phyloP scores from a whole-genome alignment of 1,139 yeast species.

The Pichia sp. region DNA sequence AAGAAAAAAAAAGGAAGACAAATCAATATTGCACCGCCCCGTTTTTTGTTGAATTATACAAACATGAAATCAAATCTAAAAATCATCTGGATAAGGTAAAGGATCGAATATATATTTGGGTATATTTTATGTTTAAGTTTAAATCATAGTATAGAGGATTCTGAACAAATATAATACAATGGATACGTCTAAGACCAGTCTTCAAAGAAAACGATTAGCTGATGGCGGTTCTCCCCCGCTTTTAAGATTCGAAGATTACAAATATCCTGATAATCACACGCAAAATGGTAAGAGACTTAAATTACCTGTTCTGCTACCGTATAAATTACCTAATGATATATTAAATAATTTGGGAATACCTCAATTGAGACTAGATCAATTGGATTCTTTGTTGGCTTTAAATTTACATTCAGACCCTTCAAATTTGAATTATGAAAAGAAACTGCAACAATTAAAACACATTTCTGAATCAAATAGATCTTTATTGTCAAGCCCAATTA shows the following conservation, averaged over 20 bases:
- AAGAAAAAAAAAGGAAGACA: too few species aligned
- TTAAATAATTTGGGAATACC: slow-evolving; percentile 3
- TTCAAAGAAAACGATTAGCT: neutral
- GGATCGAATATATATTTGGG: too few species aligned
- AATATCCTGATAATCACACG: slow-evolving; percentile 1
- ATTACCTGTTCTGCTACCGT: slow-evolving; percentile 14
- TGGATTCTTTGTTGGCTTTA: neutral
- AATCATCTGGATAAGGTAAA: too few species aligned
- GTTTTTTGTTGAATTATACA: too few species aligned
- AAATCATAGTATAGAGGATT: too few species aligned
- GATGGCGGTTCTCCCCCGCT: neutral
- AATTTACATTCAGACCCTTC: too few species aligned
- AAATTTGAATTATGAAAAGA: neutral
- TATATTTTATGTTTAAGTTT: too few species aligned
- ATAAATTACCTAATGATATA: slow-evolving; percentile 9
- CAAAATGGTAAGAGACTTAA: slow-evolving; percentile 3
- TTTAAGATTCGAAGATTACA: slow-evolving; percentile 3
- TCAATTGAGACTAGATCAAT: slow-evolving; percentile 9
- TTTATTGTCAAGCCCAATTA: too few species aligned
- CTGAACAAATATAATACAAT: neutral
- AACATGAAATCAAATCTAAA: too few species aligned
- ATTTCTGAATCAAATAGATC: slow-evolving; percentile 2
- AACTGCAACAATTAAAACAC: slow-evolving; percentile 5
- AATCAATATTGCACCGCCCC: too few species aligned
- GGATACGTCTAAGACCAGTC: neutral